A percentile compares a stretch with the other conserved stretches of the same genome.
phyloP scores from a whole-genome alignment of 257 asterid species.

The Buddleja alternifolia region DNA sequence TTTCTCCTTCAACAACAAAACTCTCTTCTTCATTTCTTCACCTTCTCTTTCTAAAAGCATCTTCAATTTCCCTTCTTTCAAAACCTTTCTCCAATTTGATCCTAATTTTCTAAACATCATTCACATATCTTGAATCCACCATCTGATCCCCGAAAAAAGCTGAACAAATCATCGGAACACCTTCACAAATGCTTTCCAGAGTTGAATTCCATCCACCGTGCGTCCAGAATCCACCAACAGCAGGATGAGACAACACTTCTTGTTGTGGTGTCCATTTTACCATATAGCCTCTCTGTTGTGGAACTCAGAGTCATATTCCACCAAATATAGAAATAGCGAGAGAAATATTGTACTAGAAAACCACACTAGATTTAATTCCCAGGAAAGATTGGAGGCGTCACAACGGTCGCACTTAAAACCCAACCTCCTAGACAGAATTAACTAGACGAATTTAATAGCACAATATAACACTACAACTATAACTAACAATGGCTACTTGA shows the following conservation, averaged over 20 bases:
- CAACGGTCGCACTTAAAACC: no score
- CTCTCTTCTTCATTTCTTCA: background rate
- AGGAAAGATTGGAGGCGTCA: no score
- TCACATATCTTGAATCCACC: conserved; percentile 28
- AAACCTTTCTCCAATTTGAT: conserved; percentile 23
- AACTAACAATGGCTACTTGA: no score
- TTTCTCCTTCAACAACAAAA: background rate
- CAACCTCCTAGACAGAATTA: no score
- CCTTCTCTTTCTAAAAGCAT: conserved; percentile 20
- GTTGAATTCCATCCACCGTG: conserved; percentile 4
- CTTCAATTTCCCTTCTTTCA: conserved; percentile 16
- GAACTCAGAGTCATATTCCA: no score
- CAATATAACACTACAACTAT: no score
- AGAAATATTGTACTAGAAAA: no score
- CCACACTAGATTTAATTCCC: no score
- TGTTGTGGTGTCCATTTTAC: conserved; percentile 35
- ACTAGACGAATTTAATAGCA: no score
- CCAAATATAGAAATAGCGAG: no score
- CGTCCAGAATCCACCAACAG: conserved; percentile 22
- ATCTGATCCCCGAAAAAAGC: conserved; percentile 13
- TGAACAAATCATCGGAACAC: conserved; percentile 28
- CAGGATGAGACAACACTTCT: conserved; percentile 24
- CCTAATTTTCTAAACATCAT: conserved; percentile 22
- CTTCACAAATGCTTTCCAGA: background rate
- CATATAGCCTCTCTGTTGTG: conserved; percentile 23